Conservation (phyloP, 202 grass and related monocot genomes). For the Tripidium arundinaceum region DNA sequence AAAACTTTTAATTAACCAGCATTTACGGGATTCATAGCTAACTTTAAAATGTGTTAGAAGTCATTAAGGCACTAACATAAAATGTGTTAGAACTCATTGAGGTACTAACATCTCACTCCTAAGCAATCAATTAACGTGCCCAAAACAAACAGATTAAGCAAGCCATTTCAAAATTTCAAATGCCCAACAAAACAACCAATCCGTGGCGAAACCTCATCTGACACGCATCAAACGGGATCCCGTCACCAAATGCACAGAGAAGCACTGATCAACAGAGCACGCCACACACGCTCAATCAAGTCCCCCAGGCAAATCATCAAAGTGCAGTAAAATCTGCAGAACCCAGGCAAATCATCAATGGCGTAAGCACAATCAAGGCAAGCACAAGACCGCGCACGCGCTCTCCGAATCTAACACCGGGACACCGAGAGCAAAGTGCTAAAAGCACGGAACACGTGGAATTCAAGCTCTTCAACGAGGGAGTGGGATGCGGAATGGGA, state of each 20-base stretch:
- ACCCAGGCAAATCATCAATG: constrained; percentile 7
- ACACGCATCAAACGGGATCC: constrained; percentile 5
- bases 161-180: not conserved
- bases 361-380: not conserved
- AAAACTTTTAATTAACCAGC: not conserved
- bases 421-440: not conserved
- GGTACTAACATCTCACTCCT: not conserved
- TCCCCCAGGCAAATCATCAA: not conserved
- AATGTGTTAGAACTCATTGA: not conserved
- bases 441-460: not conserved
- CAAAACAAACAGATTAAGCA: constrained; percentile 18
- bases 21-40: not conserved
- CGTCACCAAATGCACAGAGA: constrained; percentile 2
- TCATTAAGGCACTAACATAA: not conserved
- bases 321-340: not conserved
- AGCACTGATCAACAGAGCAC: constrained; percentile 7
- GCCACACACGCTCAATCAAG: not conserved
- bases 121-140: not conserved
- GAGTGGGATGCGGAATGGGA: not conserved
- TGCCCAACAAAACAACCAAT: constrained; percentile 6
- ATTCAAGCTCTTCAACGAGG: constrained; percentile 1
- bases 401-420: constrained; percentile 32
- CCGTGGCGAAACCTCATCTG: not conserved
- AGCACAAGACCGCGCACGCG: constrained; percentile 1
- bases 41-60: not conserved